A percentile compares a stretch with the other conserved stretches of the same genome.
These are phyloP conservation scores for Tuber microsphaerosporum DNA, from an alignment of 495 filamentous ascomycete genomes.

Conservation along the genomic window DNA sequence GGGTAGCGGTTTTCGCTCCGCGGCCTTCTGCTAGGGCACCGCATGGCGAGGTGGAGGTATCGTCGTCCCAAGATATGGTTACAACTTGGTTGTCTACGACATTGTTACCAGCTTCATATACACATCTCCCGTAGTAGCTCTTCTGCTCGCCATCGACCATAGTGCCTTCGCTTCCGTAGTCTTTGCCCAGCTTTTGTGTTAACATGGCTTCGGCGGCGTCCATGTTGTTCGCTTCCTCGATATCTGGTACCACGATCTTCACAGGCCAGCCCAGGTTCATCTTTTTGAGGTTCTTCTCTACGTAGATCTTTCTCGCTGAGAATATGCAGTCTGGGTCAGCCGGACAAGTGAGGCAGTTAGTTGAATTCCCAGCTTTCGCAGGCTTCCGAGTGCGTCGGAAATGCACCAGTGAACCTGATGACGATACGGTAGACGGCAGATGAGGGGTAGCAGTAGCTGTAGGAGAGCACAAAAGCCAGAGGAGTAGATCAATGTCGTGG, in stretches of 20 bases:
- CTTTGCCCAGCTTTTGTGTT: slow-evolving; percentile 53
- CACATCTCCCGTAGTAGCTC: slow-evolving; percentile 69
- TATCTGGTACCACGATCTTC: slow-evolving; percentile 79
- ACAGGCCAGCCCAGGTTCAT: slow-evolving; percentile 72
- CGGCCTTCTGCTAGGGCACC: slow-evolving; percentile 41
- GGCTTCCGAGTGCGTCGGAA: slow-evolving; percentile 72
- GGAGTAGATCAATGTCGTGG: slow-evolving; percentile 83
- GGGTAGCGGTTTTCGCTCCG: slow-evolving; percentile 72
- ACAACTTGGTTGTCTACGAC: slow-evolving; percentile 89
- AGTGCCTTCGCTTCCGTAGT: slow-evolving; percentile 56
- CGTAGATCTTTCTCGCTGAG: slow-evolving; percentile 74
- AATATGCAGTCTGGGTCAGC: slow-evolving; percentile 68
- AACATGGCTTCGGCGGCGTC: slow-evolving; percentile 47
- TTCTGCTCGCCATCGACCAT: slow-evolving; percentile 54
- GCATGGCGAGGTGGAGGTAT: not conserved
- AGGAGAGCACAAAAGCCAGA: slow-evolving; percentile 78
- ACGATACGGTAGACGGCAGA: slow-evolving; percentile 64
- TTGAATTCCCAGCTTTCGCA: slow-evolving; percentile 60
- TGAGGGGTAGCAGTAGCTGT: slow-evolving; percentile 51
- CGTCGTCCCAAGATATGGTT: slow-evolving; percentile 66
- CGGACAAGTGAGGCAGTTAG: slow-evolving; percentile 80
- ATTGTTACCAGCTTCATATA: slow-evolving; percentile 85
- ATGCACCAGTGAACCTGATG: slow-evolving; percentile 63
- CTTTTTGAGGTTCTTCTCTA: slow-evolving; percentile 50
- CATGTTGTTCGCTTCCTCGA: slow-evolving; percentile 57